Conservation (phyloP, 805 yeast species). For the Suhomyces sp. region DNA sequence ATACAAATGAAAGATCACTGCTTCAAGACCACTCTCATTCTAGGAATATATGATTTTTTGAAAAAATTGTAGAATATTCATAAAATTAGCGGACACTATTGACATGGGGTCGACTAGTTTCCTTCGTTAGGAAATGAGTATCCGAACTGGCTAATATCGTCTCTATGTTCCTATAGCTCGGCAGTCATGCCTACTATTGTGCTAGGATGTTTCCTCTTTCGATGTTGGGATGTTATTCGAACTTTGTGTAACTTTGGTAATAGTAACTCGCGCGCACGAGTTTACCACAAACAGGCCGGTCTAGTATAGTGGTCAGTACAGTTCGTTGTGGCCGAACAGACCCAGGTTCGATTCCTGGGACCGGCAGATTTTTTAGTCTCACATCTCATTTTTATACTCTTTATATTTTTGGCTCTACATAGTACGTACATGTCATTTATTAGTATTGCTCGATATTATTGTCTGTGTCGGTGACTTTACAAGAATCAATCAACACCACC, state of each 20-base stretch:
- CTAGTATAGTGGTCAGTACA: constrained; percentile 18
- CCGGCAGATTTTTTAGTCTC: constrained; percentile 8
- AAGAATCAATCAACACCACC: constrained; percentile 59
- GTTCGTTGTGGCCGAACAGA: constrained; percentile 17
- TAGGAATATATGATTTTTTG: too few relatives aligned
- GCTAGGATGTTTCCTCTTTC: too few relatives aligned
- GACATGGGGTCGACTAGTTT: too few relatives aligned
- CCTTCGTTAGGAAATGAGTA: too few relatives aligned
- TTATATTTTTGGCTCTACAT: background rate
- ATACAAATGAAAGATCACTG: too few relatives aligned
- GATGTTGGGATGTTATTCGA: background rate
- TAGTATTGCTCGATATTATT: constrained; percentile 49
- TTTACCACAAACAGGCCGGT: constrained; percentile 7
- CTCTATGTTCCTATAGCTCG: too few relatives aligned
- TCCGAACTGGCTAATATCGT: too few relatives aligned
- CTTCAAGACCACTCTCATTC: too few relatives aligned
- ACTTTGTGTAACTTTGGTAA: background rate
- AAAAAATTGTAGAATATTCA: too few relatives aligned
- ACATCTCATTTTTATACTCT: background rate
- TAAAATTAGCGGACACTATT: too few relatives aligned
- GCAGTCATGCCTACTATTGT: too few relatives aligned
- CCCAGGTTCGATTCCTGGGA: constrained; percentile 19
- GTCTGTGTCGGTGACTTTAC: constrained; percentile 76
- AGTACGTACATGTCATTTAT: constrained; percentile 1
- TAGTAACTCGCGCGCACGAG: background rate